A percentile compares a stretch with the other conserved stretches of the same genome.
Conservation (phyloP, 495 filamentous ascomycete species). For the Lentithecium fluviatile region DNA sequence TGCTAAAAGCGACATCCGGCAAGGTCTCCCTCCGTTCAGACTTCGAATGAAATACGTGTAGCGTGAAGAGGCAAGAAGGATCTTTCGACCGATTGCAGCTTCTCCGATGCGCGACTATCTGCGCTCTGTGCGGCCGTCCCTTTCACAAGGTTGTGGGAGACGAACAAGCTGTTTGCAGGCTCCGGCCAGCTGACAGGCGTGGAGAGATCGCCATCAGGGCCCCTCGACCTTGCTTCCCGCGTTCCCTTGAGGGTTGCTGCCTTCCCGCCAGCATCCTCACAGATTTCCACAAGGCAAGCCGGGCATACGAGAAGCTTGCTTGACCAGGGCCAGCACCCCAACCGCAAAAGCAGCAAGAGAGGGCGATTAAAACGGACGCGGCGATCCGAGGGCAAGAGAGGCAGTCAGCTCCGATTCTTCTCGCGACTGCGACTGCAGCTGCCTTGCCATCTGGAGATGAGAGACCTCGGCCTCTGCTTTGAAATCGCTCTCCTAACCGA, state of each 20-base stretch:
- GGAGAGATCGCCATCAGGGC: slow-evolving; percentile 34
- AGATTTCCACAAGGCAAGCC: slow-evolving; percentile 17
- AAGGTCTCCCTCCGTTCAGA: slow-evolving; percentile 19
- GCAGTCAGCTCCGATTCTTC: slow-evolving; percentile 5
- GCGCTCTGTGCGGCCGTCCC: background rate
- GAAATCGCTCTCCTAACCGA: slow-evolving; percentile 38
- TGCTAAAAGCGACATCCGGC: slow-evolving; percentile 25
- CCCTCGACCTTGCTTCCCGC: slow-evolving; percentile 39
- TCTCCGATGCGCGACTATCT: background rate
- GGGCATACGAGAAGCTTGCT: slow-evolving; percentile 5
- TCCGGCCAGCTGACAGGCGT: slow-evolving; percentile 22
- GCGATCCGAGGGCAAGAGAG: slow-evolving; percentile 12
- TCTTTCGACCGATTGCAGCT: slow-evolving; percentile 17
- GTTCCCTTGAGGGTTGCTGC: slow-evolving; percentile 32
- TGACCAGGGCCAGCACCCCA: slow-evolving; percentile 15
- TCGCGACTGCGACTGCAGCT: slow-evolving; percentile 17
- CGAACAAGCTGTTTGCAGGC: slow-evolving; percentile 30
- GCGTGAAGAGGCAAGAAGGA: slow-evolving; percentile 6
- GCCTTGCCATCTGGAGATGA: slow-evolving; percentile 11
- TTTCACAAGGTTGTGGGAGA: slow-evolving; percentile 10
- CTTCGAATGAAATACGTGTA: background rate
- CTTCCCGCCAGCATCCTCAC: slow-evolving; percentile 19
- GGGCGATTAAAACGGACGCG: slow-evolving; percentile 15
- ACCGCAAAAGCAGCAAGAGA: slow-evolving; percentile 3
- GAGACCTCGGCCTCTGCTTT: slow-evolving; percentile 26